phyloP scores from a whole-genome alignment of 805 yeast genomes.

The Vanderwaltozyma tropicalis region DNA sequence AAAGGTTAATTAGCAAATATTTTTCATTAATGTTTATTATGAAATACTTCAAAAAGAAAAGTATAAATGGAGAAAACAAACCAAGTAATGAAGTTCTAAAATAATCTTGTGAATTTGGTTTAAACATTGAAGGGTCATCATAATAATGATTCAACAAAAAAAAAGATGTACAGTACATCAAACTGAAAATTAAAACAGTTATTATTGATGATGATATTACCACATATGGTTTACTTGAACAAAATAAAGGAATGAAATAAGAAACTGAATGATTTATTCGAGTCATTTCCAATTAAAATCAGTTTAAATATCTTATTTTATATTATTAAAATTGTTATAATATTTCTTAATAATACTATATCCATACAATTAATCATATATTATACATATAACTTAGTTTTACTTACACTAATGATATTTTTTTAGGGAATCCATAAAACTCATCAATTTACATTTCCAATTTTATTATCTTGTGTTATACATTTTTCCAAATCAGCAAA shows the following conservation, averaged over 20 bases:
- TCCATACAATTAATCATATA: no score
- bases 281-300: neutral
- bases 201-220: slow-evolving; percentile 9
- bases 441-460: no score
- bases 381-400: no score
- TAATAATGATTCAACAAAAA: slow-evolving; percentile 15
- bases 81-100: slow-evolving; percentile 31
- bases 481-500: no score
- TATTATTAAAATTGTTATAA: neutral
- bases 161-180: slow-evolving; percentile 15
- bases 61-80: slow-evolving; percentile 27
- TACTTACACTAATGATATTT: no score
- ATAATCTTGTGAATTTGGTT: slow-evolving; percentile 32
- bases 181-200: slow-evolving; percentile 9
- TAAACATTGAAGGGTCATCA: slow-evolving; percentile 24
- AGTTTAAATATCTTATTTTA: neutral
- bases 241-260: slow-evolving; percentile 27
- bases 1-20: slow-evolving; percentile 22
- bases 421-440: no score
- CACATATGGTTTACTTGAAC: slow-evolving; percentile 22
- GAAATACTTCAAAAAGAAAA: slow-evolving; percentile 24
- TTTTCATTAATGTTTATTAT: slow-evolving; percentile 21
- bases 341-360: no score
- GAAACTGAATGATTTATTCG: slow-evolving; percentile 22
- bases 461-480: no score